Base-by-base conservation (phyloP, 345 rosid genomes). In the Gossypium turneri region DNA sequence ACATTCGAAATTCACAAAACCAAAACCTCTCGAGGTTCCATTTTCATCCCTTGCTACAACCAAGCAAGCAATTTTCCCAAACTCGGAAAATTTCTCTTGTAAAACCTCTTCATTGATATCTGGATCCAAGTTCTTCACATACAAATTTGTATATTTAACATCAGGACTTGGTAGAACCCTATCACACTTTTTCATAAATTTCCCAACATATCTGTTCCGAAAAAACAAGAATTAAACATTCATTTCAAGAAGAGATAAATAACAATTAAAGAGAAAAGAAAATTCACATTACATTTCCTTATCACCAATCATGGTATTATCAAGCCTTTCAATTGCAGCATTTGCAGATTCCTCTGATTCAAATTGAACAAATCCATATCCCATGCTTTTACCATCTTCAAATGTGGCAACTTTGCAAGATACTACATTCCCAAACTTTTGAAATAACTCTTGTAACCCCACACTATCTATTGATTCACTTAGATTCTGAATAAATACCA, bases 361-460 rank as follows among this genome's bases (percentile, higher is more conserved):
- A 81, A 81, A 89, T 29, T 92, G 96, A 34, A 89, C 89, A 82
- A 89, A 90, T 45, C 96, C 96, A 76, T 85, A 80, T 0, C 97
- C 92, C 52, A 84, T 88, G 58, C 90, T 90, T 80, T 85, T 90
- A 41, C 83, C 92, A 79, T 87, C 93, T n/a, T 86, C 90, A 76
- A 55, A 77, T 13, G 77, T 79, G 3, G 81, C 93, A 62, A 90
- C 88, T 83, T 92, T 88, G 81, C 91, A 89, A 15, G 96, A 92
- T 17, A 86, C 20, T 53, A 88, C 82, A 56, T 79, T 76, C 24
- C 92, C 94, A 81, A 82, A 89, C 73, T 83, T 76, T 70, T 76
- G 68, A 75, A 88, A 91, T 78, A 91, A 48, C 70, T 83, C 83
- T 68, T 88, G 88, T 68, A 89, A 79, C 11, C 71, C 82, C 72